A percentile compares a stretch with the other conserved stretches of the same genome.
phyloP scores from a whole-genome alignment of 202 grass and related monocot genomes.

The Schoenoplectus tabernaemontani region DNA sequence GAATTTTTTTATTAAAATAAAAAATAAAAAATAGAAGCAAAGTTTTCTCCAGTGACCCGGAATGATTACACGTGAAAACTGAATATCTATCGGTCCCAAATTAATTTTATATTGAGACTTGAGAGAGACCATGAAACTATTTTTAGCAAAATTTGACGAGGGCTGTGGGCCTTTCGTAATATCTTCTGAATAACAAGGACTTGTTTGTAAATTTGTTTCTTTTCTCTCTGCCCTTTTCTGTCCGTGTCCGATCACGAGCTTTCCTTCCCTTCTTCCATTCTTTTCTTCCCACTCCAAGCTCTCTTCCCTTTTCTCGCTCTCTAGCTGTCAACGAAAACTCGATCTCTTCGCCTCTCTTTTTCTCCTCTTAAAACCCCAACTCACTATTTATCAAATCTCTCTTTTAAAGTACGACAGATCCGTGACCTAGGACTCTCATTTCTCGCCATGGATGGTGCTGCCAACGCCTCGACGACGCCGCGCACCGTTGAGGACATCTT shows the following conservation, averaged over 20 bases:
- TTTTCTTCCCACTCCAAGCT: slow-evolving; percentile 9
- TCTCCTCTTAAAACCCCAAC: not conserved
- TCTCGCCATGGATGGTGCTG: slow-evolving; percentile 40
- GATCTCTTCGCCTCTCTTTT: not conserved
- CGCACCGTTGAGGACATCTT: slow-evolving; percentile 76
- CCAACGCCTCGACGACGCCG: slow-evolving; percentile 34
- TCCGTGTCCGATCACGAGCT: slow-evolving; percentile 27
- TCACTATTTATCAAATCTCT: not conserved
- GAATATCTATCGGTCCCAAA: not conserved
- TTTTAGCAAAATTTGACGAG: not conserved
- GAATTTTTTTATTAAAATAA: too few relatives aligned
- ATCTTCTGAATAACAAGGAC: not conserved
- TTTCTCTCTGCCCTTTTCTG: not conserved
- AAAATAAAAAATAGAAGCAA: too few relatives aligned
- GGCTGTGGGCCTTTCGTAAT: not conserved
- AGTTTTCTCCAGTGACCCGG: too few relatives aligned
- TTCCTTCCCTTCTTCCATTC: slow-evolving; percentile 9
- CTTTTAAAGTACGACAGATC: not conserved
- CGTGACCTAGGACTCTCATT: slow-evolving; percentile 1
- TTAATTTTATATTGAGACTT: not conserved
- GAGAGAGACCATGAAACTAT: not conserved
- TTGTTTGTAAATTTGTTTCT: not conserved
- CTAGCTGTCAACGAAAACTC: not conserved
- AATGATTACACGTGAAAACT: not conserved
- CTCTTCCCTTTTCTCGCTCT: not conserved